Evolutionary conservation across 352 stramenopile species (phyloP), one percentile per base, ranked within the genome.

Genomic region (Phytophthora pluvialis): DNA sequence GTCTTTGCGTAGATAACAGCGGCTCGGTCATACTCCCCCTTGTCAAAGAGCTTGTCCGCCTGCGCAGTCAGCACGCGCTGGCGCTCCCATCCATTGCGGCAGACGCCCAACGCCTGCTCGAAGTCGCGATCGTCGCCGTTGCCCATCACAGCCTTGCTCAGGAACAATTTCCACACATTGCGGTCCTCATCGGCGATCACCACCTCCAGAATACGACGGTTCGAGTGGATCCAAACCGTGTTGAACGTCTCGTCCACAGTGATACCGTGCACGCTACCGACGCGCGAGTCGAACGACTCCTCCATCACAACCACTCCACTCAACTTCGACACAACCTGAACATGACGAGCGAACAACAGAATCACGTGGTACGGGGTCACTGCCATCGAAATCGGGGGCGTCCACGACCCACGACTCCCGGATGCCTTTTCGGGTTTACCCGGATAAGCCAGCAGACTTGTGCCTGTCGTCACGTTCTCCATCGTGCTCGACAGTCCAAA

Each of bases 291-390:
- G 13, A 95, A 88, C 5, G 77, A 61, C 35, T 96, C 86, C 43
- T 97, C 90, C 35, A 97, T 76, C 39, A 97, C 85, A 46, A 97
- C 77, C 21, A 92, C 78, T 48, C 89, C 81, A 68, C 88, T 95
- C 45, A 97, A 76, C 67, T 95, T 94, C 40, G 86, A 96, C 33
- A 96, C 79, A 12, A 97, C 87, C 31, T 96, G 82, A 18, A 97
- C 67, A 43, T 75, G 85, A 11, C 83, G 78, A 21, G 76, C 83
- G 53, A 93, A 98, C 7, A 98, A 62, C 43, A 97, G 62, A 59
- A 98, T 83, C 15, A 97, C 90, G 76, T 98, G 94, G 64, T 97
- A 98, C 67, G 97, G 88, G 8, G 91, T 98, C 16, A 97, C 82
- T 4, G 86, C 88, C 38, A 98, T 83, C 10, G 91, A 83, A 21